Base-by-base conservation (phyloP, 2,329 filamentous ascomycete species). In the Coleophoma eucalyptorum region DNA sequence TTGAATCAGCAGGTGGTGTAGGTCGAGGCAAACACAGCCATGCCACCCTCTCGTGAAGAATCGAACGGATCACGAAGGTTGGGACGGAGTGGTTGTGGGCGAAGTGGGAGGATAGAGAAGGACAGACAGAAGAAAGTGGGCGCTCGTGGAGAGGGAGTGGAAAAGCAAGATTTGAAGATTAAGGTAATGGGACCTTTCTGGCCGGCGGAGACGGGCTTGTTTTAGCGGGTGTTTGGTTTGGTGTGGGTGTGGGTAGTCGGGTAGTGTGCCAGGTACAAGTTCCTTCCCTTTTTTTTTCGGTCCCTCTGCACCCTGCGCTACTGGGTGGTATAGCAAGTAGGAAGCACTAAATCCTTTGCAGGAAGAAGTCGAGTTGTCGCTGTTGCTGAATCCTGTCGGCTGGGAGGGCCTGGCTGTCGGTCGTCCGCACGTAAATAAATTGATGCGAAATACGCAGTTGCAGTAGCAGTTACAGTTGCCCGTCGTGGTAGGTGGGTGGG, bases 1-100 rank as follows among this genome's bases (percentile, higher is more conserved):
- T 61, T 54, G 57, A 59, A 52, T 56, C 48, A 54, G 47, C 47
- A 49, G 50, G 16, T 34, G 19, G 49, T 52, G 46, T 52, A 48
- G 48, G 42, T 55, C 52, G 32, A 32, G 49, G 49, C 53, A 53
- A 51, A 52, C 53, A 56, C 50, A 19, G 52, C 54, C 56, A 58
- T 53, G 34, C 46, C 54, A 55, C 43, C 15, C 35, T 35, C 34
- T 19, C 4, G 42, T 26, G 42, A 33, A 38, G 33, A 20, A 15
- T 35, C 16, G 26, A 26, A 26, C 26, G 26, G 26, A 26, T 3
- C 26, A 26, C 43, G 43, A 46, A 18, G 11, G n/a, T 33, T 18
- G 26, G 12, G 21, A 33, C 16, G 12, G 16, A 12, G 34, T n/a
- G 16, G 12, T 47, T n/a, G 18, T 38, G 33, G 26, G 16, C 12